Conservation (phyloP, 2,329 filamentous ascomycete species). For the Aquanectria penicillioides region DNA sequence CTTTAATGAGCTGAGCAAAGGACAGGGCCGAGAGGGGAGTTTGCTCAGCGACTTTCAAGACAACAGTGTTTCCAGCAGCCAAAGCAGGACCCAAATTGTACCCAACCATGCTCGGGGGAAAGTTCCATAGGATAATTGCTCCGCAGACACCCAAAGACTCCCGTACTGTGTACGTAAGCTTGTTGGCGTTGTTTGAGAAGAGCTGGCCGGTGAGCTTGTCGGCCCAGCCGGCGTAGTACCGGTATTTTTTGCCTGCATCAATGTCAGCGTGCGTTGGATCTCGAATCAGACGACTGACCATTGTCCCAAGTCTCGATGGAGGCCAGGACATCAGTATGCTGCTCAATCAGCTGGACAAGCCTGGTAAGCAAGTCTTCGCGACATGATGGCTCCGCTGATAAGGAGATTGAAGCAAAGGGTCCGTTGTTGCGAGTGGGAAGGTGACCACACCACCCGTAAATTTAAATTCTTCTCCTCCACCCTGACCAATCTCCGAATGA, state of each 20-base stretch:
- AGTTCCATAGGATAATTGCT: slow-evolving; percentile 80
- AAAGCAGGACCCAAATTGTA: slow-evolving; percentile 82
- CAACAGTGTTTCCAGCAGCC: slow-evolving; percentile 70
- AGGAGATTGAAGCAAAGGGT: no score
- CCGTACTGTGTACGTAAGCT: slow-evolving; percentile 79
- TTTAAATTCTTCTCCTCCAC: no score
- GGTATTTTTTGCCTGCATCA: no score
- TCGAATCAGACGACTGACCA: slow-evolving; percentile 72
- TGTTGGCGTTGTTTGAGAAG: slow-evolving; percentile 73
- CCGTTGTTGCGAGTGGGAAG: no score
- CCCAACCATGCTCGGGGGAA: slow-evolving; percentile 57
- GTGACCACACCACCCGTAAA: no score
- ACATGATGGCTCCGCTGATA: no score
- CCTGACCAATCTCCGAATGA: no score
- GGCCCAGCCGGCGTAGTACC: slow-evolving; percentile 82
- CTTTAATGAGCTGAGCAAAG: slow-evolving; percentile 72
- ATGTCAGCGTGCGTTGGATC: slow-evolving; percentile 53
- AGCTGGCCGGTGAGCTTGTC: slow-evolving; percentile 84
- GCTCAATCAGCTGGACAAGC: slow-evolving; percentile 58
- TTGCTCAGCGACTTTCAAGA: slow-evolving; percentile 75
- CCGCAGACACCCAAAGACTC: slow-evolving; percentile 83
- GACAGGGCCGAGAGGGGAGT: slow-evolving; percentile 73
- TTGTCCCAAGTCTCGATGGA: slow-evolving; percentile 84
- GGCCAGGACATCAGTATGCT: slow-evolving; percentile 62
- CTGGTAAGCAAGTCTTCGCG: slow-evolving; percentile 47